Evolutionary conservation across 164 flowering plant species (phyloP), one percentile per base, ranked within the genome.

Genomic region (Liquidambar formosana): DNA sequence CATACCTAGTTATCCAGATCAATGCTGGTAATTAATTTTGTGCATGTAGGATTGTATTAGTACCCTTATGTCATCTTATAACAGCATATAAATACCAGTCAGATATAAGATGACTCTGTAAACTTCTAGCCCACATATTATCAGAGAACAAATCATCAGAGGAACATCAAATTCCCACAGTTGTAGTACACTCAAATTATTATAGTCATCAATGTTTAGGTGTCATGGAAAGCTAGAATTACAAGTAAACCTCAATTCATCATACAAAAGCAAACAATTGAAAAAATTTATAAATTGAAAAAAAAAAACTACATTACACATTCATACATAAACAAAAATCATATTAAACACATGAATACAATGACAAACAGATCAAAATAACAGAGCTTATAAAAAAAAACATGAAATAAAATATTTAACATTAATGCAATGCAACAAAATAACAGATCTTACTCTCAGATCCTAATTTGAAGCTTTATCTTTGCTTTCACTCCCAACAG

Each of bases 401-500:
- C 8, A 22, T 54, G 11, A 18, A 38, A 38, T 38, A 10, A 28
- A 33, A 27, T 25, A 16, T 4, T 6, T 28, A 3, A 9, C 28
- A 57, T 22, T 5, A 23, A 12, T 1, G 15, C 33, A 25, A 59
- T 28, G 33, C 43, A 59, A 59, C n/a, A 8, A 38, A 38, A 26
- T 12, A 59, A 26, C 1, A 58, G 27, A 61, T 60, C 53, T 51
- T 58, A 76, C 75, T 54, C 23, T 64, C 71, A 53, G 23, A 44
- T 19, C 68, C 81, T 82, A 78, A 26, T 61, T 72, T 9, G 86
- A 79, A 51, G 65, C 65, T 75, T 86, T 85, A 10, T 85, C 88
- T 59, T 82, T 79, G 70, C 70, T 77, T 58, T 78, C 89, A 47
- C 57, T 72, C 1, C 67, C 82, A 68, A 95, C 82, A 23, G 96